phyloP scores from a whole-genome alignment of 2,329 filamentous ascomycete genomes.

The Allantophomopsis cytisporea region DNA sequence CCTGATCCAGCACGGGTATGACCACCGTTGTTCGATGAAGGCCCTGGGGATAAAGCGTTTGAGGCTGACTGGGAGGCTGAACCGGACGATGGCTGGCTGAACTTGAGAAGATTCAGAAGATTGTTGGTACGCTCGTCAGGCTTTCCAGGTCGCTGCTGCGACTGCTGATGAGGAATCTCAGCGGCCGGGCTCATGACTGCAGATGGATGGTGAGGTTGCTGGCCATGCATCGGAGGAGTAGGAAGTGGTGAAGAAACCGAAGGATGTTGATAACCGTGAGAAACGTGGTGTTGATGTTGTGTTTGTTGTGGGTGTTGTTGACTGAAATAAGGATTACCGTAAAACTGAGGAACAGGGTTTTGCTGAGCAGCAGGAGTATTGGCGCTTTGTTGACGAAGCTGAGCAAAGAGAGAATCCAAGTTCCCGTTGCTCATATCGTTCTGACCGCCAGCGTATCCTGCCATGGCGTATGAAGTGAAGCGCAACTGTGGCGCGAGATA shows the following conservation, averaged over 20 bases:
- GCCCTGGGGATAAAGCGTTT: background rate
- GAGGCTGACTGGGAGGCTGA: slow-evolving; percentile 4
- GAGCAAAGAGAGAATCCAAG: slow-evolving; percentile 19
- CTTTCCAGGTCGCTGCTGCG: slow-evolving; percentile 22
- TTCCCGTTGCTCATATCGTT: slow-evolving; percentile 6
- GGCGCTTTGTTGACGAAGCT: slow-evolving; percentile 16
- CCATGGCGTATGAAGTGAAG: slow-evolving; percentile 16
- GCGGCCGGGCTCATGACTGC: slow-evolving; percentile 43
- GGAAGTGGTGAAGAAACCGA: slow-evolving; percentile 43
- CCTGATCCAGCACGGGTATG: slow-evolving; percentile 4
- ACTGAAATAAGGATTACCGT: slow-evolving; percentile 12
- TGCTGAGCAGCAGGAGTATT: slow-evolving; percentile 2
- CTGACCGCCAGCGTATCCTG: slow-evolving; percentile 17
- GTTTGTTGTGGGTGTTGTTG: slow-evolving; percentile 11
- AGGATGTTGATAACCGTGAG: slow-evolving; percentile 34
- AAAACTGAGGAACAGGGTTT: background rate
- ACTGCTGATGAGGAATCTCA: slow-evolving; percentile 14
- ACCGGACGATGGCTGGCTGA: slow-evolving; percentile 32
- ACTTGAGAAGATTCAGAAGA: slow-evolving; percentile 52
- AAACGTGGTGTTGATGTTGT: slow-evolving; percentile 35
- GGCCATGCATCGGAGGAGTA: slow-evolving; percentile 36
- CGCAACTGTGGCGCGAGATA: slow-evolving; percentile 16
- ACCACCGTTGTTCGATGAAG: slow-evolving; percentile 8
- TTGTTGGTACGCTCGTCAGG: slow-evolving; percentile 35
- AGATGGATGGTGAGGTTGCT: slow-evolving; percentile 36